phyloP scores from a whole-genome alignment of 768 basidiomycete species.

The Mycena olivaceomarginata region DNA sequence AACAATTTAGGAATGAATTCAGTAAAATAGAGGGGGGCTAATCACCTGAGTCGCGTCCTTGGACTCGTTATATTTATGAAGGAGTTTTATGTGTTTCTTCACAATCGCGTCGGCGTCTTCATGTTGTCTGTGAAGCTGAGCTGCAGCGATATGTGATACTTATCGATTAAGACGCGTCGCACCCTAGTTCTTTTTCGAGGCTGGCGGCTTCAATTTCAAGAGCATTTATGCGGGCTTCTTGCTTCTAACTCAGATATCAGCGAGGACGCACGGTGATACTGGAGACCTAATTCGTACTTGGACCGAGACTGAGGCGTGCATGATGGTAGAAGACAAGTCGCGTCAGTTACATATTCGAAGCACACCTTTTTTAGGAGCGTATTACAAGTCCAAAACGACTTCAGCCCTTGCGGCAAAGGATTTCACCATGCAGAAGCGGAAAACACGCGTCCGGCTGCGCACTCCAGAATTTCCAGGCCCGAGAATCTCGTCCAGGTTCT shows the following conservation, averaged over 20 bases:
- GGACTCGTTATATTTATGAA: background rate
- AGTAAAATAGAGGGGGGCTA: background rate
- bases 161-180: background rate
- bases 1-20: background rate
- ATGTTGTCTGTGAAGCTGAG: background rate
- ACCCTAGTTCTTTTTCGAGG: background rate
- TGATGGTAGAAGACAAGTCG: background rate
- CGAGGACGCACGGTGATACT: background rate
- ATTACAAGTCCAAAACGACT: background rate
- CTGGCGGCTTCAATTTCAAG: background rate
- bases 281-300: background rate
- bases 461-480: no score
- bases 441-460: no score
- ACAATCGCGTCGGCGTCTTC: background rate
- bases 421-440: no score
- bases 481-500: no score
- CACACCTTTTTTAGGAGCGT: background rate
- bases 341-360: background rate
- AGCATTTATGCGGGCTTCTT: background rate
- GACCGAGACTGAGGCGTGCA: background rate
- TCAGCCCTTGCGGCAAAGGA: no score
- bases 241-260: background rate
- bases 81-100: background rate
- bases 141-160: background rate
- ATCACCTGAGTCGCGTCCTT: background rate